A percentile compares a stretch with the other conserved stretches of the same genome.
Conservation (phyloP, 1,284 basidiomycete species). For the Puccinia polysora region DNA sequence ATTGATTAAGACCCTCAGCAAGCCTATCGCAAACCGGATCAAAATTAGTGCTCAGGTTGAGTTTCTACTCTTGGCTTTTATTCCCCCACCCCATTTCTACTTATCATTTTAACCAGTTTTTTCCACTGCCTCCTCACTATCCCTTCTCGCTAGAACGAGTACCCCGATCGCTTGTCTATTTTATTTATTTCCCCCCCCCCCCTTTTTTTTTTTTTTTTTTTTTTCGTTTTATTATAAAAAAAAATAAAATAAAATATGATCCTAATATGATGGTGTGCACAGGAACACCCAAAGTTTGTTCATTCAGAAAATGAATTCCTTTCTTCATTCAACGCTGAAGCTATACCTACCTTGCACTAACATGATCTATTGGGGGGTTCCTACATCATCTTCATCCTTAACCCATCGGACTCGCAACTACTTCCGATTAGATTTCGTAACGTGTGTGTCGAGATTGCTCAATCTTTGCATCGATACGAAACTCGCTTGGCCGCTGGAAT, state of each 20-base stretch:
- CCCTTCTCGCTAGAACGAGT: no score
- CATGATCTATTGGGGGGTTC: not conserved
- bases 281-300: constrained; percentile 31
- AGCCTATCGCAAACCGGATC: constrained; percentile 26
- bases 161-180: no score
- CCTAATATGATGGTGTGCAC: no score
- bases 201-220: no score
- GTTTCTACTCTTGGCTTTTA: no score
- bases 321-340: not conserved
- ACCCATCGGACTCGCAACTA: not conserved
- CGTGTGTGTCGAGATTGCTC: constrained; percentile 28
- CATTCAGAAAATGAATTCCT: no score
- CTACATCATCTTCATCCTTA: not conserved
- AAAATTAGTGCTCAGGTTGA: constrained; percentile 31
- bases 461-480: constrained; percentile 39
- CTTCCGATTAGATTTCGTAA: constrained; percentile 12
- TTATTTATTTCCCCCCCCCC: no score
- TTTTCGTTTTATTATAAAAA: no score
- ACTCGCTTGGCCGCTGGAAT: constrained; percentile 24
- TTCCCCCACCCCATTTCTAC: no score
- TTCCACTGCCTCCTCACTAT: no score
- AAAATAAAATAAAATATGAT: no score
- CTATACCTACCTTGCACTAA: not conserved
- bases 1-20: constrained; percentile 34
- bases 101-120: no score